Evolutionary conservation across 108 stramenopile genomes (phyloP).

Genomic region (Discostella stelligeroides): DNA sequence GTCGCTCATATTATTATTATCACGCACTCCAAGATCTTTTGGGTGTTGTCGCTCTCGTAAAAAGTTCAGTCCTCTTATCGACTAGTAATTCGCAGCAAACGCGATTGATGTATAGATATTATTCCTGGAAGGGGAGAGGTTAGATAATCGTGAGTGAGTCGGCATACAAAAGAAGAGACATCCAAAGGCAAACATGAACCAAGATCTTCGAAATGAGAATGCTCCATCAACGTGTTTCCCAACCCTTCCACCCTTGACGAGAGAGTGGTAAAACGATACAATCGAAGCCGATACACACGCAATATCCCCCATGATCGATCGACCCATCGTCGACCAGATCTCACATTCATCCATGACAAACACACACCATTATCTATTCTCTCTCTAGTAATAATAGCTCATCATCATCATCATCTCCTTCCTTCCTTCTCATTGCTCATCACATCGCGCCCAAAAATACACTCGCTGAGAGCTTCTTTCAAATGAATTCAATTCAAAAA

Average conservation of each 20-base stretch:
- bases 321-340: background rate
- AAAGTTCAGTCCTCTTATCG: no score
- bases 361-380: no score
- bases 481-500: no score
- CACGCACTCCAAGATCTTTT: background rate
- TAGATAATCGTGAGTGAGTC: background rate
- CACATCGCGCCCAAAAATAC: no score
- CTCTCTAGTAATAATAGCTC: no score
- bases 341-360: background rate
- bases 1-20: background rate
- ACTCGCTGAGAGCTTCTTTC: no score
- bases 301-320: background rate
- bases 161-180: background rate
- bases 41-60: background rate
- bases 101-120: no score
- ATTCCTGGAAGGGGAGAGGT: background rate
- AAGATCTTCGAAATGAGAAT: background rate
- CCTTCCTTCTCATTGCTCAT: no score
- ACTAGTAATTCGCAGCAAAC: no score
- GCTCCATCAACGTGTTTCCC: background rate
- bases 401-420: no score
- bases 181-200: background rate
- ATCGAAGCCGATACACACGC: slow-evolving; percentile 11
- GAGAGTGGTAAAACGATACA: background rate
- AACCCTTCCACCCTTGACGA: background rate